Evolutionary conservation across 306 rosid species (phyloP).

Genomic region (Fagus crenata): DNA sequence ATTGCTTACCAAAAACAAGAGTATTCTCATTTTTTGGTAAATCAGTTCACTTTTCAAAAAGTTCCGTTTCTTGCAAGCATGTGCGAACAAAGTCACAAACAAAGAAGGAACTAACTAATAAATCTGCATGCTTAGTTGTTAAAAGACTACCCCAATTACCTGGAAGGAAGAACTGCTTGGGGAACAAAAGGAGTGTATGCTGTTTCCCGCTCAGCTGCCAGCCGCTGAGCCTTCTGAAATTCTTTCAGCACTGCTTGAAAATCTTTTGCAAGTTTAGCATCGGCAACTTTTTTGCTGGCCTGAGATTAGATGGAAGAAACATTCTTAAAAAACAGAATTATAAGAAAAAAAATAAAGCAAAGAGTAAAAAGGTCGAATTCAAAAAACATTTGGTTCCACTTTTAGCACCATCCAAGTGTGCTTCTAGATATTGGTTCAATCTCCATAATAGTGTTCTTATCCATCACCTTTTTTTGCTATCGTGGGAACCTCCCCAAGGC

Average conservation of each 20-base stretch:
- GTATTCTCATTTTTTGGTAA: neutral
- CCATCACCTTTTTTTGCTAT: neutral
- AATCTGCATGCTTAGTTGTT: constrained; percentile 13
- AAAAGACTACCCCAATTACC: constrained; percentile 43
- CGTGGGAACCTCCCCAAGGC: too few species aligned
- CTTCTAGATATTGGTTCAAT: neutral
- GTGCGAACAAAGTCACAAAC: neutral
- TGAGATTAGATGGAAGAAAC: constrained; percentile 35
- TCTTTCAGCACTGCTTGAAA: constrained; percentile 93
- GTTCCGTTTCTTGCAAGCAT: neutral
- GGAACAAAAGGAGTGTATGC: constrained; percentile 85
- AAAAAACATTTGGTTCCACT: neutral
- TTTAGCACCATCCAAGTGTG: neutral
- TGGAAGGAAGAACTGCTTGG: constrained; percentile 67
- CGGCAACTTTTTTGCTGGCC: constrained; percentile 92
- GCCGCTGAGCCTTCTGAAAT: constrained; percentile 95
- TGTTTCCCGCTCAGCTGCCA: constrained; percentile 97
- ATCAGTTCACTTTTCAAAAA: constrained; percentile 3
- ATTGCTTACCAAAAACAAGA: too few species aligned
- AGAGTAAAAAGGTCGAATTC: neutral
- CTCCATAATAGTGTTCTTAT: neutral
- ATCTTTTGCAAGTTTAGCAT: constrained; percentile 95
- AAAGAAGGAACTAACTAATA: constrained; percentile 23
- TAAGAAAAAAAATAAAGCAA: neutral
- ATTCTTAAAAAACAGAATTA: constrained; percentile 1